These are phyloP conservation scores for Syzygium malaccense DNA, from an alignment of 441 rosid genomes.

Conservation along the genomic window DNA sequence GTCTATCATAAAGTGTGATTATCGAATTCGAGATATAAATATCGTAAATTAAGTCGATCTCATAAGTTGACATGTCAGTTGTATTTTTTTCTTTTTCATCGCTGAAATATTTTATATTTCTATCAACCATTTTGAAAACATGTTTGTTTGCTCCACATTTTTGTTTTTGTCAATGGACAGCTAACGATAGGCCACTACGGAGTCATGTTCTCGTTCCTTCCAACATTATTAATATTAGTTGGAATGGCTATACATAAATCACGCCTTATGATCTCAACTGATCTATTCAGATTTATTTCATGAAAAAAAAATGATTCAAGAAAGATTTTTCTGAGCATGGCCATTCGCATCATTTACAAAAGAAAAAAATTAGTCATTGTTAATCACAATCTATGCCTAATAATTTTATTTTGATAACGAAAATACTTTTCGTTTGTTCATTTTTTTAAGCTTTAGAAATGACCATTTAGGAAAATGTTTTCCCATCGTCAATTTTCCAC, in stretches of 20 bases:
- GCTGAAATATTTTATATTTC: background rate
- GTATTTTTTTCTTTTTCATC: background rate
- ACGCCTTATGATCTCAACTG: background rate
- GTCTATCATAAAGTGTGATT: fast-evolving
- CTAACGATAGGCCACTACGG: background rate
- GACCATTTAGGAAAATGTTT: background rate
- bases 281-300: background rate
- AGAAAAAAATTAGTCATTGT: background rate
- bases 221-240: background rate
- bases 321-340: background rate
- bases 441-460: background rate
- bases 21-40: background rate
- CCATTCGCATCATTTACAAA: background rate
- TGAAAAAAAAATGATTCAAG: background rate
- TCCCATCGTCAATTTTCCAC: background rate
- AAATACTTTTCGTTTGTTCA: background rate
- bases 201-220: background rate
- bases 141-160: background rate
- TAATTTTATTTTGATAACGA: background rate
- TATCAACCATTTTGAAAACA: background rate
- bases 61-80: background rate
- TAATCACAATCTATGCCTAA: background rate
- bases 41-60: background rate
- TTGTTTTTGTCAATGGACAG: background rate
- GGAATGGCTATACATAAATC: background rate